Conservation (phyloP, 2,329 filamentous ascomycete species). For the Botrytis hyacinthi region DNA sequence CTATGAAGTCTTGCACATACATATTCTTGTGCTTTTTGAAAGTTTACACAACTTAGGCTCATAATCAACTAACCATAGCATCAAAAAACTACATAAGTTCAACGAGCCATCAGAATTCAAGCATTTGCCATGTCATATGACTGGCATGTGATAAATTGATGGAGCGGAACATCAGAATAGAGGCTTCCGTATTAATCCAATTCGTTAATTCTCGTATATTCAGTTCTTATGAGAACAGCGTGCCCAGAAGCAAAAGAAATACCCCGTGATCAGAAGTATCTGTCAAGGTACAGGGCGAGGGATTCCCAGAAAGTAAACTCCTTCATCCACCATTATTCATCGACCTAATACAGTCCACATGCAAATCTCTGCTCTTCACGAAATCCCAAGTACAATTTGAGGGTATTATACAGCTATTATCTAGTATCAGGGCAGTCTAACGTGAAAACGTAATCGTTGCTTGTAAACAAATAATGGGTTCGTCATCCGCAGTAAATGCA, state of each 20-base stretch:
- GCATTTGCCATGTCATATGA: background rate
- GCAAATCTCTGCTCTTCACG: background rate
- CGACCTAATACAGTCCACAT: constrained; percentile 17
- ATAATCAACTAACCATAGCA: background rate
- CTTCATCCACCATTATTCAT: constrained; percentile 8
- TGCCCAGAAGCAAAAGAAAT: constrained; percentile 19
- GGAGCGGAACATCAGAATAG: background rate
- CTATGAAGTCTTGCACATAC: background rate
- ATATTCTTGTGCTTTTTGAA: background rate
- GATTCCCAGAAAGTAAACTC: constrained; percentile 25
- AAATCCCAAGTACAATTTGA: constrained; percentile 1
- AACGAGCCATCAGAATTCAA: background rate
- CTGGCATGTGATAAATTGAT: background rate
- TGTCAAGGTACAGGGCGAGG: constrained; percentile 23
- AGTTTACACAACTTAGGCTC: background rate
- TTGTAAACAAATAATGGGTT: constrained; percentile 77
- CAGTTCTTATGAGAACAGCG: background rate
- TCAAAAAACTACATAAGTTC: background rate
- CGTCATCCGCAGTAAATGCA: constrained; percentile 70
- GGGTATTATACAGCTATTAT: constrained; percentile 13
- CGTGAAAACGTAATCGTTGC: constrained; percentile 63
- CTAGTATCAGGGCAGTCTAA: background rate
- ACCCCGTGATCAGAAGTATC: constrained; percentile 31
- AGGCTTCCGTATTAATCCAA: constrained; percentile 2
- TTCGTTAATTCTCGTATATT: constrained; percentile 11